A percentile compares a stretch with the other conserved stretches of the same genome.
Conservation (phyloP, 2,329 filamentous ascomycete genomes). For the Nannizziopsis barbatae region DNA sequence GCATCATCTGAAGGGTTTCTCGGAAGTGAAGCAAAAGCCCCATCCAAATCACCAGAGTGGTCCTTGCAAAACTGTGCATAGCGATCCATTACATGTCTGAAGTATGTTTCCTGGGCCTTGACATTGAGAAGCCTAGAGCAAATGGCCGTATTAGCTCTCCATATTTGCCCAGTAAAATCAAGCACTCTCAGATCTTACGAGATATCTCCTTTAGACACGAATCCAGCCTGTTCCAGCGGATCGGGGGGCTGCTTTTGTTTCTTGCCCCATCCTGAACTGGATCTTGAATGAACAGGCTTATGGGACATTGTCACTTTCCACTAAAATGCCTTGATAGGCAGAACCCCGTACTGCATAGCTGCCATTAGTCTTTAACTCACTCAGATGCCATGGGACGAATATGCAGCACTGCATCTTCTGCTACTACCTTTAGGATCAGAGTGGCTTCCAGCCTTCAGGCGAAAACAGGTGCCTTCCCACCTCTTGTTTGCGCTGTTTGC, state of each 20-base stretch:
- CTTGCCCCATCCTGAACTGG: conserved; percentile 47
- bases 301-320: conserved; percentile 4
- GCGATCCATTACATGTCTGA: conserved; percentile 72
- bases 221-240: conserved; percentile 66
- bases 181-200: conserved; percentile 43
- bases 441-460: not conserved
- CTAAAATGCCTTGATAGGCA: conserved; percentile 2
- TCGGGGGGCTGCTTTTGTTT: conserved; percentile 54
- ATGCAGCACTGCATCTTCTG: not conserved
- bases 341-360: not conserved
- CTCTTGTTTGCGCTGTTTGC: conserved; percentile 24
- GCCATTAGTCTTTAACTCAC: not conserved
- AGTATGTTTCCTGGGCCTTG: conserved; percentile 75
- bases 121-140: conserved; percentile 53
- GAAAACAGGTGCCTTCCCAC: conserved; percentile 5
- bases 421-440: not conserved
- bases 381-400: not conserved
- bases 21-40: conserved; percentile 58
- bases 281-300: conserved; percentile 9
- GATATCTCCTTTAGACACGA: conserved; percentile 83
- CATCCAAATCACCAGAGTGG: conserved; percentile 60
- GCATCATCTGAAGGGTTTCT: conserved; percentile 30
- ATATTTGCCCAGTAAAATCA: not conserved
- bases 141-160: conserved; percentile 22
- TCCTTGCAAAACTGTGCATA: conserved; percentile 83